These are phyloP conservation scores for Phytophthora ohioensis DNA, from an alignment of 352 stramenopile species.

Conservation along the genomic window DNA sequence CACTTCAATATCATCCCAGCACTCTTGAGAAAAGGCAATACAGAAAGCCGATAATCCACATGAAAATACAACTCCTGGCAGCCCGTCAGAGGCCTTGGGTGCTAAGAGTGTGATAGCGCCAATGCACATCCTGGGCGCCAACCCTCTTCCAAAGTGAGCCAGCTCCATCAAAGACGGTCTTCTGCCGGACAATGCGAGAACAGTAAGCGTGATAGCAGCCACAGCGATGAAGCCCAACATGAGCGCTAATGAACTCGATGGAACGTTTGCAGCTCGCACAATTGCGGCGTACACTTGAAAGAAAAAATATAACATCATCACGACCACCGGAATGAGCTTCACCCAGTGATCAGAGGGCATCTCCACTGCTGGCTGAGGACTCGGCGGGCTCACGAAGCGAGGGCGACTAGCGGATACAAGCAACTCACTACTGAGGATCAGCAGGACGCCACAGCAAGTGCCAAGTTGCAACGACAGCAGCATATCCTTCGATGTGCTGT, in stretches of 20 bases:
- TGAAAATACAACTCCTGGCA: slow-evolving; percentile 61
- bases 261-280: slow-evolving; percentile 51
- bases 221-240: slow-evolving; percentile 59
- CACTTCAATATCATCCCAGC: slow-evolving; percentile 77
- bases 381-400: slow-evolving; percentile 31
- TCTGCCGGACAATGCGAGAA: slow-evolving; percentile 57
- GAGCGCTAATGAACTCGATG: slow-evolving; percentile 45
- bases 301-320: slow-evolving; percentile 73
- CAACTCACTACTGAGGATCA: slow-evolving; percentile 70
- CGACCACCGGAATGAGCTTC: slow-evolving; percentile 70
- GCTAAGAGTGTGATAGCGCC: slow-evolving; percentile 54
- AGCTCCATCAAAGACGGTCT: slow-evolving; percentile 52
- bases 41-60: slow-evolving; percentile 73
- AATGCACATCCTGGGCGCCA: slow-evolving; percentile 56
- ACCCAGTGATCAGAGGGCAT: slow-evolving; percentile 81
- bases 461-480: slow-evolving; percentile 77
- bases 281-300: slow-evolving; percentile 64
- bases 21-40: slow-evolving; percentile 70
- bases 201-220: slow-evolving; percentile 54
- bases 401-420: slow-evolving; percentile 37
- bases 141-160: slow-evolving; percentile 30
- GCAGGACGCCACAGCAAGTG: slow-evolving; percentile 62
- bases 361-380: slow-evolving; percentile 43
- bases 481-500: slow-evolving; percentile 66
- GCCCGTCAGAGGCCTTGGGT: slow-evolving; percentile 51